Evolutionary conservation across 495 filamentous ascomycete species (phyloP).

Genomic region (Sordaria brevicollis): DNA sequence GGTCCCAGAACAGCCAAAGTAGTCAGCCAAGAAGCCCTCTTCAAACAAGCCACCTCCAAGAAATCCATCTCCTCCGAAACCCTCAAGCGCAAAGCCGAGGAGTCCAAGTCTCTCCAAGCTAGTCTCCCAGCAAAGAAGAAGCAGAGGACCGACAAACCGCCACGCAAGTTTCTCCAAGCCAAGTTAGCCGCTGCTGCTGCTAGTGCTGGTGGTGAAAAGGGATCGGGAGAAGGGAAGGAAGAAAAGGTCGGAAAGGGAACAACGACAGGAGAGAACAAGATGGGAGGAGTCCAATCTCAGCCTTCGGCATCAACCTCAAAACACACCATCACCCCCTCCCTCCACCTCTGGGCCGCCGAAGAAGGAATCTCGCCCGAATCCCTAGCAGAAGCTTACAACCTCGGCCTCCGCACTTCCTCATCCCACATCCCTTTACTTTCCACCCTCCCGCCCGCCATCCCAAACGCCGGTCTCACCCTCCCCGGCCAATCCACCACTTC

Average conservation of each 20-base stretch:
- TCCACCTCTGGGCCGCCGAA: constrained; percentile 37
- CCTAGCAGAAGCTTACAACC: constrained; percentile 49
- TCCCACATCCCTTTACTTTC: background rate
- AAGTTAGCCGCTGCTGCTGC: no score
- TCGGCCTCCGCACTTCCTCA: constrained; percentile 25
- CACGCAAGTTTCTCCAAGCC: background rate
- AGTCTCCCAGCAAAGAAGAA: background rate
- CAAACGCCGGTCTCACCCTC: constrained; percentile 43
- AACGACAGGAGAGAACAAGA: constrained; percentile 1
- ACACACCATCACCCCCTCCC: constrained; percentile 24
- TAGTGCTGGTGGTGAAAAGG: no score
- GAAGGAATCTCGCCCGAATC: constrained; percentile 53
- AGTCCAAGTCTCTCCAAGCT: background rate
- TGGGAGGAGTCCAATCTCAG: constrained; percentile 28
- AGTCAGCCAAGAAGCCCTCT: constrained; percentile 3
- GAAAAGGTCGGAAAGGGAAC: no score
- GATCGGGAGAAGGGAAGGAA: no score
- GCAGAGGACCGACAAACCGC: background rate
- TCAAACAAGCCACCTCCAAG: constrained; percentile 14
- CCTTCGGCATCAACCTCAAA: background rate
- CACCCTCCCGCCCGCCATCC: constrained; percentile 11
- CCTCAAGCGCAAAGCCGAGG: background rate
- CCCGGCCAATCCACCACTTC: background rate
- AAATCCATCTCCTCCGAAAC: constrained; percentile 22
- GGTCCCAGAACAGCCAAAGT: constrained; percentile 5